phyloP scores from a whole-genome alignment of 139 green algal species.

The Asterochloris sp. region DNA sequence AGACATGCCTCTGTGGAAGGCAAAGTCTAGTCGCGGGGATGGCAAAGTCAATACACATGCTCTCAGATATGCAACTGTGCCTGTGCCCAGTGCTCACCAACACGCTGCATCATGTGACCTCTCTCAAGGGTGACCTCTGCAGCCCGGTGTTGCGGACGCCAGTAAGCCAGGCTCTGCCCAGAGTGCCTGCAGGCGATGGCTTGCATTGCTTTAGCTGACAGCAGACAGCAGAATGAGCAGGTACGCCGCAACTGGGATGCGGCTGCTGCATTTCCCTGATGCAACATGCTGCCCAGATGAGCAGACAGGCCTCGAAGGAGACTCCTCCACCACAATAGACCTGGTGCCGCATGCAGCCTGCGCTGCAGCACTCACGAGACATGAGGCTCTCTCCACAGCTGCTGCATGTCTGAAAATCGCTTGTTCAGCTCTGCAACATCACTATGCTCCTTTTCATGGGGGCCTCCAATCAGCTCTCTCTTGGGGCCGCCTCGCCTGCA shows the following conservation, averaged over 20 bases:
- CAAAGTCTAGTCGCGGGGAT: neutral
- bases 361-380: no score
- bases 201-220: neutral
- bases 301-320: neutral
- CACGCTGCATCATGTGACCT: conserved; percentile 3
- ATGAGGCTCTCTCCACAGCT: no score
- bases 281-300: neutral
- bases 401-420: no score
- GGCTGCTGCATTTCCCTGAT: neutral
- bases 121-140: conserved; percentile 7
- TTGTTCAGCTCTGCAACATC: no score
- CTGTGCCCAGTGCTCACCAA: neutral
- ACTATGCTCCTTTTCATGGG: no score
- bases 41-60: neutral
- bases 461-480: no score
- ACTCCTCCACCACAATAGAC: neutral
- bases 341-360: neutral
- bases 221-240: neutral
- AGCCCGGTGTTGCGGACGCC: neutral
- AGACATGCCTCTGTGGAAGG: neutral
- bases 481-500: no score
- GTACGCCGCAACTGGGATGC: neutral
- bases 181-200: neutral
- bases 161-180: conserved; percentile 1
- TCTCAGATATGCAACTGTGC: neutral